Base-by-base conservation (phyloP, 2,329 filamentous ascomycete species). In the Botryotinia narcissicola region DNA sequence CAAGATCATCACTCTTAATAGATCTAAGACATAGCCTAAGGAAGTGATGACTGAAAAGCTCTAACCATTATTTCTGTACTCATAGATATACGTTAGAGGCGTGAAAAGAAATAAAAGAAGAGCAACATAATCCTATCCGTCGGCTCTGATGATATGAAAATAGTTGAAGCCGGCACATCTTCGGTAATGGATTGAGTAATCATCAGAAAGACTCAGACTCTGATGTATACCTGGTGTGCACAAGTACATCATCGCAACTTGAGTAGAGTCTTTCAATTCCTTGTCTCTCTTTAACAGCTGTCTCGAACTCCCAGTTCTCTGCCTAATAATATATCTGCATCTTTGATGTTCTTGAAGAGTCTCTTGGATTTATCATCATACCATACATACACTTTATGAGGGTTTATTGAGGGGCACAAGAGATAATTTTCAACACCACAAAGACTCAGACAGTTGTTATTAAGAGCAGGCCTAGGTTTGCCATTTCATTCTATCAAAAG, bases 201-300 rank as follows among this genome's bases (percentile, higher is more conserved):
- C 22, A 61, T 54, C 22, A 57, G 48, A 44, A 57, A 42, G 37
- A 44, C 66, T 68, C 29, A 25, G 25, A 69, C 66, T 69, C 48
- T 18, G 48, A 57, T 69, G 48, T 57, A 16, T 37, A 42, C 48
- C 32, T 67, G 46, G 18, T 62, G 8, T 67, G 25, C 37, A 25
- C 48, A 57, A 25, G 37, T 42, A 44, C 37, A 69, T 69, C 48
- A 69, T 69, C 48, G 12, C n/a, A 69, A 68, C 48, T 57, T 68
- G 66, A 68, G 66, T 9, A 54, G 51, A 32, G 35, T 35, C 20
- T 22, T 42, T 32, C 10, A 57, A 57, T 57, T 29, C 37, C 48
- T 44, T 32, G 22, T 32, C 25, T 32, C 37, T 32, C n/a, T 57
- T n/a, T 12, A 16, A 32, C 66, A 69, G 37, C 16, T 57, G 37